These are phyloP conservation scores for Cudoniella acicularis DNA, from an alignment of 495 filamentous ascomycete genomes.

Conservation along the genomic window DNA sequence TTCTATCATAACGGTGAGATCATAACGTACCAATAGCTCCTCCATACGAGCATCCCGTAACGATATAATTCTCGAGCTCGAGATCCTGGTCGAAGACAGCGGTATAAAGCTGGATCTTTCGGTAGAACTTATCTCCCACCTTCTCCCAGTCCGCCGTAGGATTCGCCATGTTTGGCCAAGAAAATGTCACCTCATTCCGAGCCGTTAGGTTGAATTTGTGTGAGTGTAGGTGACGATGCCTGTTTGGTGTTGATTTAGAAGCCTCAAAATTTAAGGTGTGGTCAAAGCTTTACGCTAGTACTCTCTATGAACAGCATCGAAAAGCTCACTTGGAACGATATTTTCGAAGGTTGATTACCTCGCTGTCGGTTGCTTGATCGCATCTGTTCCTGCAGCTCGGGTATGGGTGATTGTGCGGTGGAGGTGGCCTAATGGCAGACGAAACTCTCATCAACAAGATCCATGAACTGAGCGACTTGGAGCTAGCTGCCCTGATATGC, in stretches of 20 bases:
- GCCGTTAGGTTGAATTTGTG: background rate
- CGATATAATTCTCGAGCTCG: slow-evolving; percentile 91
- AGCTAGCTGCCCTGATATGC: slow-evolving; percentile 80
- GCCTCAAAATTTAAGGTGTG: slow-evolving; percentile 14
- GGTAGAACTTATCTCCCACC: slow-evolving; percentile 88
- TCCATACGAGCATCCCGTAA: slow-evolving; percentile 89
- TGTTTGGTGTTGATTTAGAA: background rate
- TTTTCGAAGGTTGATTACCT: too few relatives aligned
- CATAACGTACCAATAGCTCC: slow-evolving; percentile 76
- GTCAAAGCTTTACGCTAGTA: slow-evolving; percentile 17
- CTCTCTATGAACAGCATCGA: background rate
- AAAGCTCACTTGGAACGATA: too few relatives aligned
- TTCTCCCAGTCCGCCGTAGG: slow-evolving; percentile 92
- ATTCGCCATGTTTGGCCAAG: slow-evolving; percentile 31
- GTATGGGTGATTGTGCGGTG: slow-evolving; percentile 15
- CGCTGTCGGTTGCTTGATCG: too few relatives aligned
- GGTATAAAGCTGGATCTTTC: slow-evolving; percentile 88
- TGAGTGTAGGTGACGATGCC: background rate
- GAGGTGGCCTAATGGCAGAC: slow-evolving; percentile 52
- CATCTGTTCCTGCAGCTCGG: background rate
- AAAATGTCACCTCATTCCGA: slow-evolving; percentile 20
- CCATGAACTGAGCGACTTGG: slow-evolving; percentile 77
- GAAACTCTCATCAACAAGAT: slow-evolving; percentile 57
- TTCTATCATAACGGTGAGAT: too few relatives aligned
- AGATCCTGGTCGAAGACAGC: slow-evolving; percentile 86